These are phyloP conservation scores for Westerdykella aurantiaca DNA, from an alignment of 2,329 filamentous ascomycete species.

Conservation along the genomic window DNA sequence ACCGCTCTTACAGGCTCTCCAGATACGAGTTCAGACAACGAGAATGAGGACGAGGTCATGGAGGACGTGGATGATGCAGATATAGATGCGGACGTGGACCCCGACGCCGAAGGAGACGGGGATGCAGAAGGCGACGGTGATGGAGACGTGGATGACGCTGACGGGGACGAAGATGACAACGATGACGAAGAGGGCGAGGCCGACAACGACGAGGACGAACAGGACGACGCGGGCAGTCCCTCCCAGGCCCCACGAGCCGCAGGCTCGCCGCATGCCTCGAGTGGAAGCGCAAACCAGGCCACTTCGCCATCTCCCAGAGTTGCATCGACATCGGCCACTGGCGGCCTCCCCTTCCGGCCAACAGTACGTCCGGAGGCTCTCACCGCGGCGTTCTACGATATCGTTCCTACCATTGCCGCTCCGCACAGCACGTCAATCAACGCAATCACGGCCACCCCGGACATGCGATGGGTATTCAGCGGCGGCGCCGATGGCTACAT, in stretches of 20 bases:
- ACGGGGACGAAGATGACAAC: constrained; percentile 37
- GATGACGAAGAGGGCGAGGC: constrained; percentile 39
- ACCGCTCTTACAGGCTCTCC: constrained; percentile 27
- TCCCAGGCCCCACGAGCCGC: constrained; percentile 26
- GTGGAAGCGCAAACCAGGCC: constrained; percentile 40
- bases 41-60: constrained; percentile 40
- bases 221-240: constrained; percentile 44
- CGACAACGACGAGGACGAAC: constrained; percentile 40
- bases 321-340: constrained; percentile 22
- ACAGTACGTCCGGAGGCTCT: constrained; percentile 71
- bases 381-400: constrained; percentile 78
- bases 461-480: constrained; percentile 91
- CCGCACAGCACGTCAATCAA: constrained; percentile 96
- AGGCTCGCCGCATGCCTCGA: constrained; percentile 15
- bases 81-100: constrained; percentile 37
- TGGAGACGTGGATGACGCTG: constrained; percentile 30
- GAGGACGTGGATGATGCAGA: constrained; percentile 41
- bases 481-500: constrained; percentile 95
- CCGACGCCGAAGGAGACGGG: constrained; percentile 37
- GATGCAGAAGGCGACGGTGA: constrained; percentile 33
- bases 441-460: constrained; percentile 81
- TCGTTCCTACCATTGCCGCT: constrained; percentile 93
- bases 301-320: constrained; percentile 44
- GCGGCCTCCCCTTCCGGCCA: constrained; percentile 49
- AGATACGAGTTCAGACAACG: constrained; percentile 39